Conservation (phyloP, 805 yeast genomes). For the Candida peoriensis region DNA sequence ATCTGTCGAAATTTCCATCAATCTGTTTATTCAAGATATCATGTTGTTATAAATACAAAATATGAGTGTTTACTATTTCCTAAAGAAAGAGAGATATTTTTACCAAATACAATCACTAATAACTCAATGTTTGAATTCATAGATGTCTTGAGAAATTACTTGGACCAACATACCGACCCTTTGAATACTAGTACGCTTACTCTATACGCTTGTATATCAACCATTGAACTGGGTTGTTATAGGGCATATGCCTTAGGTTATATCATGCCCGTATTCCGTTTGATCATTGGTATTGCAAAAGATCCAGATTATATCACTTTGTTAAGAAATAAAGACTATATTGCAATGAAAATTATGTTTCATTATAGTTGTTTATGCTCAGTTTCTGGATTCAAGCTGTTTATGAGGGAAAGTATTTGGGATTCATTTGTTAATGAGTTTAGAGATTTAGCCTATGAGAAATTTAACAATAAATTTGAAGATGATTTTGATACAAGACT, state of each 20-base stretch:
- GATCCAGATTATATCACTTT: conserved; percentile 8
- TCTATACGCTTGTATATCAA: conserved; percentile 10
- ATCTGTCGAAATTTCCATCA: conserved; percentile 11
- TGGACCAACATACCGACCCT: conserved; percentile 4
- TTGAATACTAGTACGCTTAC: not conserved
- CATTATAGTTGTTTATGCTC: conserved; percentile 18
- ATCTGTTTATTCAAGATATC: conserved; percentile 4
- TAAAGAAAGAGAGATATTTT: conserved; percentile 10
- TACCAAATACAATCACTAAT: conserved; percentile 3
- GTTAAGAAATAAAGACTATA: conserved; percentile 12
- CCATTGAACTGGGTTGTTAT: conserved; percentile 16
- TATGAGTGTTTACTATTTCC: conserved; percentile 12
- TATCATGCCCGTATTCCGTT: conserved; percentile 16
- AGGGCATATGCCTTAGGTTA: conserved; percentile 16
- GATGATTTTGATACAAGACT: conserved; percentile 14
- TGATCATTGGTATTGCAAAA: conserved; percentile 8
- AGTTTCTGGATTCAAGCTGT: conserved; percentile 18
- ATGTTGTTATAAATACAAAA: conserved; percentile 7
- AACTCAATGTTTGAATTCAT: conserved; percentile 12
- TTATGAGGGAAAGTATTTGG: conserved; percentile 15
- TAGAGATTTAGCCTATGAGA: conserved; percentile 1
- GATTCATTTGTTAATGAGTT: conserved; percentile 16
- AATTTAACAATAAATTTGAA: conserved; percentile 14
- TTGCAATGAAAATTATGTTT: conserved; percentile 19
- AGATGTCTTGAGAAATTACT: conserved; percentile 10